phyloP scores from a whole-genome alignment of 257 asterid genomes.

The Fraxinus cuspidata region DNA sequence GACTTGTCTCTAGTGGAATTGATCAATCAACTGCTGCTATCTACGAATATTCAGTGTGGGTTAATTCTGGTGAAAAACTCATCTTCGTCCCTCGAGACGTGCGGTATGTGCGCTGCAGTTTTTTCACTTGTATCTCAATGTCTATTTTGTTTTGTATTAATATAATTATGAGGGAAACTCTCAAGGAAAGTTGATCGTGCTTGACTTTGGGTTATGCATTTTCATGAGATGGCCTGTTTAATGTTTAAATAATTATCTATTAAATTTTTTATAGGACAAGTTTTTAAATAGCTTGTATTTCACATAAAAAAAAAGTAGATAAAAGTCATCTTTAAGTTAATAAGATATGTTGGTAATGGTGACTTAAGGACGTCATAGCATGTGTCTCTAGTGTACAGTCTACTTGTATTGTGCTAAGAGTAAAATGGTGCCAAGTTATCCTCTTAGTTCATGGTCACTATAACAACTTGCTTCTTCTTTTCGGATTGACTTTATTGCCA shows the following conservation, averaged over 20 bases:
- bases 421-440: background rate
- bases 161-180: background rate
- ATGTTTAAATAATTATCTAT: background rate
- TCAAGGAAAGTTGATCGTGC: conserved; percentile 2
- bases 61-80: conserved; percentile 62
- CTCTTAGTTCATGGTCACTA: conserved; percentile 15
- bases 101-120: conserved; percentile 46
- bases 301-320: conserved; percentile 4
- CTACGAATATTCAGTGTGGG: conserved; percentile 83
- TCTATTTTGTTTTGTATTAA: conserved; percentile 18
- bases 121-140: conserved; percentile 26
- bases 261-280: background rate
- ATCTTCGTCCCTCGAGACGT: conserved; percentile 74
- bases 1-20: conserved; percentile 41
- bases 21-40: conserved; percentile 47
- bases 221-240: conserved; percentile 18
- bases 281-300: background rate
- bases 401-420: too few relatives aligned
- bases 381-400: background rate
- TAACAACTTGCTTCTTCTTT: background rate
- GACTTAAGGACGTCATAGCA: conserved; percentile 11
- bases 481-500: conserved; percentile 9
- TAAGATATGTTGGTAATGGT: conserved; percentile 11
- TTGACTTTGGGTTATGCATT: conserved; percentile 5
- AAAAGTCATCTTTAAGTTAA: conserved; percentile 9